Evolutionary conservation across 2,329 filamentous ascomycete species (phyloP).

Genomic region (Colletotrichum trifolii): DNA sequence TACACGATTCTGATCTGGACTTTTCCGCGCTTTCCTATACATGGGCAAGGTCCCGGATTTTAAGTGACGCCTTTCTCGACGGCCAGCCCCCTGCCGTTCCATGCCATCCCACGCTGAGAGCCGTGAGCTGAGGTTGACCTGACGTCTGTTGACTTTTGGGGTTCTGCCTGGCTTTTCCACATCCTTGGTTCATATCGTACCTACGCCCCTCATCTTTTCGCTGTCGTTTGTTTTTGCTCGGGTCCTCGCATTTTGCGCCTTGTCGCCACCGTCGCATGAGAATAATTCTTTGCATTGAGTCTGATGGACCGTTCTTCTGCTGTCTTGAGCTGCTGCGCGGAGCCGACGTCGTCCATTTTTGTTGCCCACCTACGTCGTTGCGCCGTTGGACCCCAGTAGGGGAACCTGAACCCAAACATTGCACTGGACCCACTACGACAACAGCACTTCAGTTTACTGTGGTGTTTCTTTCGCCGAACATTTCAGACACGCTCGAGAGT

Average conservation of each 20-base stretch:
- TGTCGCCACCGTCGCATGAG: background rate
- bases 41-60: conserved; percentile 11
- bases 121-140: conserved; percentile 4
- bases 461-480: no score
- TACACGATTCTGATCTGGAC: conserved; percentile 11
- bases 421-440: conserved; percentile 30
- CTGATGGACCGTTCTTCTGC: conserved; percentile 12
- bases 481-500: conserved; percentile 7
- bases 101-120: conserved; percentile 24
- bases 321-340: conserved; percentile 15
- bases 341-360: conserved; percentile 13
- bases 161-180: conserved; percentile 1
- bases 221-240: conserved; percentile 7
- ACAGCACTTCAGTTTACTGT: conserved; percentile 15
- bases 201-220: background rate
- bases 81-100: conserved; percentile 5
- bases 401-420: conserved; percentile 30
- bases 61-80: conserved; percentile 31
- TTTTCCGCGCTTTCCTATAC: background rate
- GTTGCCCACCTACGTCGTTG: conserved; percentile 2
- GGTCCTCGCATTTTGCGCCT: background rate
- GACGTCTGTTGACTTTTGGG: background rate
- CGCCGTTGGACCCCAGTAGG: conserved; percentile 2
- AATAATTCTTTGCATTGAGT: background rate
- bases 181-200: background rate